These are phyloP conservation scores for Ceratobasidium sp. DNA, from an alignment of 1,284 basidiomycete genomes.

Conservation along the genomic window DNA sequence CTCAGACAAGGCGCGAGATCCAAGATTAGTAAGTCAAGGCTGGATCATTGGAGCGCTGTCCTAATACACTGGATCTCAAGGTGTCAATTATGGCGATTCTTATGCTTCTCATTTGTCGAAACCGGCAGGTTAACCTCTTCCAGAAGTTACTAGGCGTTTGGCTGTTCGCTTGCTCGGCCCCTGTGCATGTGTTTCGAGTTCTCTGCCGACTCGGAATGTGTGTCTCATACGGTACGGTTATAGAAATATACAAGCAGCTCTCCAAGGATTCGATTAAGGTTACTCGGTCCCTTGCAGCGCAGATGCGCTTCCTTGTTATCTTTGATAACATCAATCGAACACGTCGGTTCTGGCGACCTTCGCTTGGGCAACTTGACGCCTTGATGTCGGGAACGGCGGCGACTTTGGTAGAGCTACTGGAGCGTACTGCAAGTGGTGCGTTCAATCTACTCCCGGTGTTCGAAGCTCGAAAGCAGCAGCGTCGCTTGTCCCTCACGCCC, in stretches of 20 bases:
- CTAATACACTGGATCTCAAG: too few relatives aligned
- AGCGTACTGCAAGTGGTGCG: background rate
- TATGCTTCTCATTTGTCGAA: too few relatives aligned
- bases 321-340: slow-evolving; percentile 21
- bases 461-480: background rate
- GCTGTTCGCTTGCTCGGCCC: background rate
- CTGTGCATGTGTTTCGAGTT: background rate
- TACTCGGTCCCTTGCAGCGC: background rate
- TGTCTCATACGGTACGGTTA: background rate
- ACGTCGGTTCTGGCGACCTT: background rate
- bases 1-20: too few relatives aligned
- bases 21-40: too few relatives aligned
- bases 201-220: background rate
- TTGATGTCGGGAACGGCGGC: slow-evolving; percentile 16
- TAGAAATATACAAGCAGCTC: background rate
- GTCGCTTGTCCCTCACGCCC: background rate
- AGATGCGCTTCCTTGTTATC: slow-evolving; percentile 6
- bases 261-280: background rate
- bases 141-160: background rate
- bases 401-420: background rate
- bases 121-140: too few relatives aligned
- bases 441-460: background rate
- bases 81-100: too few relatives aligned
- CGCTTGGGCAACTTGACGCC: slow-evolving; percentile 1
- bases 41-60: too few relatives aligned